Conservation (phyloP, 352 stramenopile genomes). For the Globisporangium middletonii region DNA sequence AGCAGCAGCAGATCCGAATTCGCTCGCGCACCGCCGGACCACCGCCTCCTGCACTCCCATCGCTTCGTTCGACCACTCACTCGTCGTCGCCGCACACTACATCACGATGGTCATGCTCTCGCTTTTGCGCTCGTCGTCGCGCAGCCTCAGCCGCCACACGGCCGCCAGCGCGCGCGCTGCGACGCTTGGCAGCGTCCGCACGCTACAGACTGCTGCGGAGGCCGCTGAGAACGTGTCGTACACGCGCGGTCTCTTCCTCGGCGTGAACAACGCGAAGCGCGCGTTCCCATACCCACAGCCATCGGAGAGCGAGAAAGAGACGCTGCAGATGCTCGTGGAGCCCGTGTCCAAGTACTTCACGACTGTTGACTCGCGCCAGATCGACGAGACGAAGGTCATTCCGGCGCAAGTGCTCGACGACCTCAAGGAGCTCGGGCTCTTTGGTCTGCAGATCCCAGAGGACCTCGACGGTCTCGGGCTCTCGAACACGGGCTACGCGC, state of each 20-base stretch:
- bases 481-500: constrained; percentile 82
- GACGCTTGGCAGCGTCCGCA: constrained; percentile 18
- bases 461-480: constrained; percentile 70
- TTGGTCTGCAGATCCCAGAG: constrained; percentile 82
- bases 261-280: constrained; percentile 72
- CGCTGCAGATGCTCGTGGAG: constrained; percentile 81
- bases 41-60: constrained; percentile 1
- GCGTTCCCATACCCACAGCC: constrained; percentile 78
- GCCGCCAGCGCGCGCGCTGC: constrained; percentile 14
- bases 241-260: constrained; percentile 76
- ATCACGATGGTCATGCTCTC: constrained; percentile 38
- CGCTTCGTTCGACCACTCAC: not conserved
- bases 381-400: constrained; percentile 82
- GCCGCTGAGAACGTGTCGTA: constrained; percentile 65
- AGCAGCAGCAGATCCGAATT: constrained; percentile 10
- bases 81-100: too few species aligned
- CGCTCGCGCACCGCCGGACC: constrained; percentile 4
- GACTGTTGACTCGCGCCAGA: constrained; percentile 56
- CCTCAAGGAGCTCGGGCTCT: constrained; percentile 82
- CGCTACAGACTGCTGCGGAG: constrained; percentile 66
- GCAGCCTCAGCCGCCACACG: constrained; percentile 2
- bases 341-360: constrained; percentile 77
- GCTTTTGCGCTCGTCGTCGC: constrained; percentile 27
- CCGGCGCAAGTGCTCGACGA: constrained; percentile 61
- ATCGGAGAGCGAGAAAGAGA: constrained; percentile 68